Evolutionary conservation across 2,329 filamentous ascomycete species (phyloP), one percentile per base, ranked within the genome.

Genomic region (Aspergillus ruber): DNA sequence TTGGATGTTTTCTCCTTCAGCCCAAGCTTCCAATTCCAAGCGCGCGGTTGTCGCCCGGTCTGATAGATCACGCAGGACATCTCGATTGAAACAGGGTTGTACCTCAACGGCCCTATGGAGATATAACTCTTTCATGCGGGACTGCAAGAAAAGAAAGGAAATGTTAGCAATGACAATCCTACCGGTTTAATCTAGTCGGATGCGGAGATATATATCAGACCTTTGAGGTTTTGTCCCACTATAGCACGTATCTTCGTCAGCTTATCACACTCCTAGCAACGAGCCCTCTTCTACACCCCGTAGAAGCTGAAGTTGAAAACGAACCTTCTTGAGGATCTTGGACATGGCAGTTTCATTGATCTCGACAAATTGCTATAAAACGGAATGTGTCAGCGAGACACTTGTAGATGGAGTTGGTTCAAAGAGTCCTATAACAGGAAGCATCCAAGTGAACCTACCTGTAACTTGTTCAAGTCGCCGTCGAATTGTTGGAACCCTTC

Each of bases 221-320:
- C 78, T 97, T 98, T 57, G 91, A 96, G 1, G 90, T 96, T 80
- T 98, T 98, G 73, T 98, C 93, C 93, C 93, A 98, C 81, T 84
- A 64, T 41, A 25, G 45, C 12, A 29, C 10, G 25, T 29, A 29
- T 29, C 25, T 29, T 44, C 15, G 56, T 62, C 48, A 62, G 57
- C 53, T 29, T 15, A 53, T 50, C 13, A 38, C 15, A 48, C 50
- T 49, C 18, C 48, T 44, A 59, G 53, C 48, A 45, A 46, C 33
- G 4, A 12, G 10, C 9, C 25, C 25, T 29, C 25, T 29, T 12
- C 25, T 29, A 29, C 10, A 29, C 25, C 25, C 43, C 45, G 42
- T 35, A 13, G 32, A 20, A 38, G 41, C 44, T 47, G 13, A 12
- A 12, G 25, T 1, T 29, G 25, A 29, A 29, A 49, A 67, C 74